Evolutionary conservation across 2,329 filamentous ascomycete genomes (phyloP), one percentile per base, ranked within the genome.

Genomic region (Chaetomiaceae sp.): DNA sequence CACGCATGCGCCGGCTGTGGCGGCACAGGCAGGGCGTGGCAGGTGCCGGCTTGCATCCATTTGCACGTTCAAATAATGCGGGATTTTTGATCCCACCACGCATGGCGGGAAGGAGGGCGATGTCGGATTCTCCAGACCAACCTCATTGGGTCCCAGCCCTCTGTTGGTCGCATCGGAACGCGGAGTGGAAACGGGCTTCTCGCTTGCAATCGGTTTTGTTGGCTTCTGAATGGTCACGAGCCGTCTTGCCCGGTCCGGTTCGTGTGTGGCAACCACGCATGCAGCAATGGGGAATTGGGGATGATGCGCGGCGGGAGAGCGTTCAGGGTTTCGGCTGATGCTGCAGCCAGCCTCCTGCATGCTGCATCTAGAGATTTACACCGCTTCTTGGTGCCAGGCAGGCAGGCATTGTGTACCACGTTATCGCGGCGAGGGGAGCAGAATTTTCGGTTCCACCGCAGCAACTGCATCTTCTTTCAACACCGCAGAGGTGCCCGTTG

Each of bases 361-460:
- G 18, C 26, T 37, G 36, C 36, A 17, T 9, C 36, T 9, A n/a
- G 34, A 38, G 34, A 44, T 22, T 9, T 32, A 49, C 47, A 49
- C 47, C 42, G 47, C 47, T 45, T 33, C 24, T 47, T 47, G 18
- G n/a, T n/a, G n/a, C n/a, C n/a, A n/a, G n/a, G n/a, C n/a, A n/a
- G n/a, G n/a, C n/a, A n/a, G n/a, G 22, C 5, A 7, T 15, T 33
- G 26, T 20, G 17, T 10, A 4, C 12, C 14, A 6, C 9, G 29
- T 10, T n/a, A 14, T 8, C 6, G n/a, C 12, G 8, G 10, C 15
- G 32, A 24, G 12, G 19, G 30, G 32, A 30, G 20, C 4, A 27
- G 24, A 4, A 12, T 9, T 30, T 35, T 39, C 8, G 30, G 29
- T 34, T 45, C 17, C 43, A 39, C 43, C 18, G 29, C 38, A 34